Percentiles rank a stretch among this genome's conserved stretches.
phyloP scores from a whole-genome alignment of 2,329 filamentous ascomycete genomes.

The Phaeosphaeriaceae sp. region DNA sequence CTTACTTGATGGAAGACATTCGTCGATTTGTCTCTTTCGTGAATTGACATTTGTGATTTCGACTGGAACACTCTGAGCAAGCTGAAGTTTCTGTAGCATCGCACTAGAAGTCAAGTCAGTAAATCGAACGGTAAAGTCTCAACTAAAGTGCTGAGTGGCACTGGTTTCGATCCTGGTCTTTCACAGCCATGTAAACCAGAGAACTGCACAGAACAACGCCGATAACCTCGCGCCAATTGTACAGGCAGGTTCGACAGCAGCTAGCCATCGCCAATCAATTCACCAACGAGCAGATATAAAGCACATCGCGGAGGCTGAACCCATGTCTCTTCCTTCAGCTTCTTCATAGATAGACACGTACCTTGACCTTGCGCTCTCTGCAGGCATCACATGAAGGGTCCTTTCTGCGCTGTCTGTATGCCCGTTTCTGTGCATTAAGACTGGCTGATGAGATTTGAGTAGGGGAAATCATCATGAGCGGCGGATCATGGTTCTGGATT shows the following conservation, averaged over 20 bases:
- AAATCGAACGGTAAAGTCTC: background rate
- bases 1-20: conserved; percentile 96
- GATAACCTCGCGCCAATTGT: background rate
- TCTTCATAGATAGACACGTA: conserved; percentile 32
- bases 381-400: conserved; percentile 98
- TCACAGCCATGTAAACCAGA: background rate
- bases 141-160: background rate
- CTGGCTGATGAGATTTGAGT: conserved; percentile 55
- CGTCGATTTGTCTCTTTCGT: conserved; percentile 98
- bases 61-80: conserved; percentile 95
- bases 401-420: conserved; percentile 92
- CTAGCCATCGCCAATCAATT: background rate
- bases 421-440: conserved; percentile 82
- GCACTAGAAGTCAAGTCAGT: conserved; percentile 62
- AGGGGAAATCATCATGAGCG: conserved; percentile 51
- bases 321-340: background rate
- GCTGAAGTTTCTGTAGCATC: conserved; percentile 96
- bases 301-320: background rate
- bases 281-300: background rate
- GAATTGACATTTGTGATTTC: conserved; percentile 97
- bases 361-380: conserved; percentile 78
- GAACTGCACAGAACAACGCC: background rate
- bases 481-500: conserved; percentile 35
- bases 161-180: background rate
- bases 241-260: background rate